These are phyloP conservation scores for Xylariaceae sp. DNA, from an alignment of 2,329 filamentous ascomycete genomes.

Conservation along the genomic window DNA sequence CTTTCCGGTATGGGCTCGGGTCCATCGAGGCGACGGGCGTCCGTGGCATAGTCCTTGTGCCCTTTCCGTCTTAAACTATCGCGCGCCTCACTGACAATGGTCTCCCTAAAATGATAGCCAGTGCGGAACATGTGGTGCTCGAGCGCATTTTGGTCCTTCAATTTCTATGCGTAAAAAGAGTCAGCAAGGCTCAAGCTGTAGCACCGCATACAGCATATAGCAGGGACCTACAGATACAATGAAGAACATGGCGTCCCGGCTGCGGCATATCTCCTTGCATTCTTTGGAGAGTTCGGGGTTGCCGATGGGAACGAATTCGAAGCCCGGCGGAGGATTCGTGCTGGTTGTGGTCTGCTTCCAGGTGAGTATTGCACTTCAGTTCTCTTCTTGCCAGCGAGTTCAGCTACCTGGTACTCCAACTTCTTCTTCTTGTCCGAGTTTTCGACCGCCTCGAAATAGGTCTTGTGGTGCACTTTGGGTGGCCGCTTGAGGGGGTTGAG, in stretches of 20 bases:
- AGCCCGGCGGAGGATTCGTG: slow-evolving; percentile 49
- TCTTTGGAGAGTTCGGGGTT: slow-evolving; percentile 51
- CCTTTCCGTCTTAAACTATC: slow-evolving; percentile 15
- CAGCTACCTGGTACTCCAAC: slow-evolving; percentile 51
- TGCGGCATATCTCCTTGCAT: slow-evolving; percentile 59
- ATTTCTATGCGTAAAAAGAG: slow-evolving; percentile 19
- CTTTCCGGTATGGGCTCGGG: slow-evolving; percentile 54
- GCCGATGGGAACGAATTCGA: slow-evolving; percentile 55
- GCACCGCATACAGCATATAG: slow-evolving; percentile 9
- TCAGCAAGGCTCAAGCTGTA: slow-evolving; percentile 9
- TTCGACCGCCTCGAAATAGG: slow-evolving; percentile 57
- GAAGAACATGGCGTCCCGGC: slow-evolving; percentile 55
- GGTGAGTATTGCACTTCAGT: slow-evolving; percentile 17
- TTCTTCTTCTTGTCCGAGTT: slow-evolving; percentile 59
- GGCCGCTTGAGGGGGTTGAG: slow-evolving; percentile 24
- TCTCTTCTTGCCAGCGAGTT: too few species aligned
- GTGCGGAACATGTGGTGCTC: slow-evolving; percentile 49
- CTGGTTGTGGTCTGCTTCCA: slow-evolving; percentile 42
- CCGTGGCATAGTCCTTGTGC: slow-evolving; percentile 19
- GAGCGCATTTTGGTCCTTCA: slow-evolving; percentile 29
- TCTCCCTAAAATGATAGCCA: slow-evolving; percentile 53
- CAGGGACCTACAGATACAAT: slow-evolving; percentile 52
- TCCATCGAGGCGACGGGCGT: slow-evolving; percentile 19
- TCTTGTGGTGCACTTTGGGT: slow-evolving; percentile 48
- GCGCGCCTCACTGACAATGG: slow-evolving; percentile 50